Evolutionary conservation across 192 early-diverging fungal species (phyloP), one percentile per base, ranked within the genome.

Genomic region (Umbelopsis sp.): DNA sequence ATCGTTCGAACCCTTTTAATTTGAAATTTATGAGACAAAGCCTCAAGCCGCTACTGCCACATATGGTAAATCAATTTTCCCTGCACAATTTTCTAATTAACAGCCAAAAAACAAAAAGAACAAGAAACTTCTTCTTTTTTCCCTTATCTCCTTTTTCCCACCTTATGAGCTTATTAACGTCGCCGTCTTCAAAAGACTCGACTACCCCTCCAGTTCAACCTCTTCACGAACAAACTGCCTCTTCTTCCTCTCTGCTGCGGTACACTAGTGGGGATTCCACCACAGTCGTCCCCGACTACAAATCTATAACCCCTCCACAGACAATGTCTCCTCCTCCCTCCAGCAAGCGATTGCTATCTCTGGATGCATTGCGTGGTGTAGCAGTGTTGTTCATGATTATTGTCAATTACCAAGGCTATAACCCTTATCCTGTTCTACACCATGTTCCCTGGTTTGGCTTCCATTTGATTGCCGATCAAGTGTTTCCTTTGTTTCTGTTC

Each of bases 401-500:
- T 4, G 83, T 84, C 38, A 87, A 87, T 44, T 84, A 80, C 22
- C 84, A 87, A 45, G 78, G 80, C 26, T 74, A 65, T 7, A 68
- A 69, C 22, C 77, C 75, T 0, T 87, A 74, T 44, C 41, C 43
- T 6, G 54, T 74, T 41, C 70, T 87, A 5, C 65, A 36, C 2
- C 83, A 85, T 36, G 74, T 65, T 1, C 51, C 68, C 1, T 84
- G 86, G 86, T 81, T 86, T 44, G 86, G 86, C 8, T 62, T 34
- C 26, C 56, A 32, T 34, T 29, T 32, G 17, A 62, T 81, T 77
- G 74, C 83, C 49, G 84, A 88, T 52, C 70, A 78, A 45, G 84
- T 88, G 6, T 88, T 86, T 79, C 87, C 87, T 2, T 79, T 75
- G 31, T 87, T 88, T 36, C 45, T 88, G 2, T 87, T 87, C 51